Evolutionary conservation across 305 asterid species (phyloP).

Genomic region (Rubia tinctorum): DNA sequence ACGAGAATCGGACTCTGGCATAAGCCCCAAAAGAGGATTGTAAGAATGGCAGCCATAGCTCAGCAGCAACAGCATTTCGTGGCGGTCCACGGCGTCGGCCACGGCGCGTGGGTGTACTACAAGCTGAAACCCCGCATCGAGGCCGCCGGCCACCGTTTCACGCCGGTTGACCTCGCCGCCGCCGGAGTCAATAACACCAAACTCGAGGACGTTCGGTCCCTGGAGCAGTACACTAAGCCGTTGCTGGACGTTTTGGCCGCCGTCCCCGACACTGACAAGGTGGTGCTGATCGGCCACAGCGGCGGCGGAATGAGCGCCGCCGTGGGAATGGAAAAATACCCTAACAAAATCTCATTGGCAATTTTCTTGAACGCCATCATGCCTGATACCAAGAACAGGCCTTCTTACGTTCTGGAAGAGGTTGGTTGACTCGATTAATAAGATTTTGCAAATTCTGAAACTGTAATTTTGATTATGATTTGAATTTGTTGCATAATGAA

Average conservation of each 20-base stretch:
- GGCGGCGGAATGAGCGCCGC: slow-evolving; percentile 58
- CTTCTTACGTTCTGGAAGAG: slow-evolving; percentile 43
- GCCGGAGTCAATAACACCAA: slow-evolving; percentile 42
- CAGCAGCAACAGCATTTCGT: slow-evolving; percentile 44
- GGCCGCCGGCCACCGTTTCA: slow-evolving; percentile 47
- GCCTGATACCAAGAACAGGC: slow-evolving; percentile 45
- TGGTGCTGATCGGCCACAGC: slow-evolving; percentile 61
- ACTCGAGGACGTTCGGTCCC: slow-evolving; percentile 17
- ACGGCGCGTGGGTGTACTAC: slow-evolving; percentile 63
- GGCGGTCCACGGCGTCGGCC: slow-evolving; percentile 60
- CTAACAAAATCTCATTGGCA: slow-evolving; percentile 47
- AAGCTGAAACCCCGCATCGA: slow-evolving; percentile 62
- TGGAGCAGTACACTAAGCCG: slow-evolving; percentile 45
- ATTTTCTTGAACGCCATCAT: slow-evolving; percentile 60
- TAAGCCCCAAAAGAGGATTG: not conserved
- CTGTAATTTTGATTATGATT: not conserved
- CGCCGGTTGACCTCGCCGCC: slow-evolving; percentile 46
- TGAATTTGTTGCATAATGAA: slow-evolving; percentile 7
- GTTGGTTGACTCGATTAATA: slow-evolving; percentile 23
- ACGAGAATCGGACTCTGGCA: not conserved
- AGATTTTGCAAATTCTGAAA: not conserved
- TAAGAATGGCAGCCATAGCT: slow-evolving; percentile 22
- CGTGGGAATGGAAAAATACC: slow-evolving; percentile 53
- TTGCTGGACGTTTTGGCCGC: slow-evolving; percentile 47
- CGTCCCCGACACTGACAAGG: slow-evolving; percentile 47